A percentile compares a stretch with the other conserved stretches of the same genome.
These are phyloP conservation scores for Styphnolobium japonicum DNA, from an alignment of 306 rosid genomes.

Conservation along the genomic window DNA sequence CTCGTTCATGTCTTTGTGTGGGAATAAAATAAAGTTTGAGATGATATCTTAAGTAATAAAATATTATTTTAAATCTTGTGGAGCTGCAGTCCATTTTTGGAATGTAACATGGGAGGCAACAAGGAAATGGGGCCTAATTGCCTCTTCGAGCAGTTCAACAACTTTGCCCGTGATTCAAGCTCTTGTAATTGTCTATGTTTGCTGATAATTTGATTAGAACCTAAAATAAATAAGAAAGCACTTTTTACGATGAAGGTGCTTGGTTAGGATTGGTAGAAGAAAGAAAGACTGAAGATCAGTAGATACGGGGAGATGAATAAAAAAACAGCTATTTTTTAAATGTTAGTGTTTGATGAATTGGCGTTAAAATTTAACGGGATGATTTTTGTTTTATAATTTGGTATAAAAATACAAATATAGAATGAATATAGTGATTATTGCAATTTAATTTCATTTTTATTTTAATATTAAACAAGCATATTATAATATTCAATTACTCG, in stretches of 20 bases:
- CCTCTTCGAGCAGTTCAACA: not conserved
- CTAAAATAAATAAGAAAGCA: not conserved
- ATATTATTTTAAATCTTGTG: not conserved
- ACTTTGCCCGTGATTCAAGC: slow-evolving; percentile 8
- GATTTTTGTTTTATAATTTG: no score
- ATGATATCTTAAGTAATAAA: not conserved
- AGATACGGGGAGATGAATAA: no score
- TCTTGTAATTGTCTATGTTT: not conserved
- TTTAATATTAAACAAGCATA: no score
- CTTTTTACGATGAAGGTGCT: not conserved
- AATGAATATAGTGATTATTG: no score
- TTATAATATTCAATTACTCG: no score
- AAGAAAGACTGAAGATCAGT: no score
- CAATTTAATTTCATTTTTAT: no score
- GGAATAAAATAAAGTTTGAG: not conserved
- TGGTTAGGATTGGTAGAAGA: not conserved
- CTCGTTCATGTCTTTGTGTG: not conserved
- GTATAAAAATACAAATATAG: no score
- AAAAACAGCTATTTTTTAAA: no score
- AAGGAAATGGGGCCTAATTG: not conserved
- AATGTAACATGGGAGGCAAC: not conserved
- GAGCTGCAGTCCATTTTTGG: not conserved
- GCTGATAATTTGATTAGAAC: not conserved
- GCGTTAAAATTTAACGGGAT: no score
- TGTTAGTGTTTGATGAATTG: no score